These are phyloP conservation scores for Mycena leptocephala DNA, from an alignment of 768 basidiomycete genomes.

Conservation along the genomic window DNA sequence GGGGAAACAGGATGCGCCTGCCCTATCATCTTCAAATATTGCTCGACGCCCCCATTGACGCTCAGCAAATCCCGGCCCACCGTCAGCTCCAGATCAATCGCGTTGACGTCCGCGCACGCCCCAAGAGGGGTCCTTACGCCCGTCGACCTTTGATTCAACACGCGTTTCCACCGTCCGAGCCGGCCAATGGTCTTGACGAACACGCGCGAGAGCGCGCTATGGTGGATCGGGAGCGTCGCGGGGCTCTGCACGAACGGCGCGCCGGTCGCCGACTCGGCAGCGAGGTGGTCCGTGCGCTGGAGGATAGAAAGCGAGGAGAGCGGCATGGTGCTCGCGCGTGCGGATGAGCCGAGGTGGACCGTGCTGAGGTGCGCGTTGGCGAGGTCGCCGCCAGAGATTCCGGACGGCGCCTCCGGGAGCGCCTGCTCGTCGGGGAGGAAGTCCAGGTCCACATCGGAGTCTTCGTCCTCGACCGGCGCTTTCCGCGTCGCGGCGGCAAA, in stretches of 20 bases:
- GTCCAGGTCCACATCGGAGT: conserved; percentile 86
- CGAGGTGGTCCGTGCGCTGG: conserved; percentile 70
- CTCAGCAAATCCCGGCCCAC: conserved; percentile 75
- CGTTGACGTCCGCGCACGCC: conserved; percentile 69
- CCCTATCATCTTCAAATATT: conserved; percentile 74
- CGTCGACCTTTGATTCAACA: conserved; percentile 66
- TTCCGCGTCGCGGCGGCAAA: conserved; percentile 76
- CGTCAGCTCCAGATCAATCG: conserved; percentile 79
- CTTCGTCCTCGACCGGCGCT: conserved; percentile 62
- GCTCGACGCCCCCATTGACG: conserved; percentile 76
- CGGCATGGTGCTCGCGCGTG: conserved; percentile 64
- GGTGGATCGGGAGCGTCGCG: conserved; percentile 67
- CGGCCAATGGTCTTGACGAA: conserved; percentile 89
- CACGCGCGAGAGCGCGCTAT: conserved; percentile 79
- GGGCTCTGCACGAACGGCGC: conserved; percentile 59
- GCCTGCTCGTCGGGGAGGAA: conserved; percentile 72
- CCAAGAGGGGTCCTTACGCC: conserved; percentile 47
- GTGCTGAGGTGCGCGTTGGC: conserved; percentile 66
- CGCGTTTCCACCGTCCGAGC: conserved; percentile 87
- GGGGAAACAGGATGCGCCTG: conserved; percentile 32
- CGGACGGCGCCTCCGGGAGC: conserved; percentile 46
- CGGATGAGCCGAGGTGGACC: conserved; percentile 56
- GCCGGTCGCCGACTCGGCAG: conserved; percentile 42
- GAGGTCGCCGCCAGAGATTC: conserved; percentile 57
- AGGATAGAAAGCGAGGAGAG: conserved; percentile 74